These are phyloP conservation scores for Tetrapisispora arboricola DNA, from an alignment of 805 yeast genomes.

Conservation along the genomic window DNA sequence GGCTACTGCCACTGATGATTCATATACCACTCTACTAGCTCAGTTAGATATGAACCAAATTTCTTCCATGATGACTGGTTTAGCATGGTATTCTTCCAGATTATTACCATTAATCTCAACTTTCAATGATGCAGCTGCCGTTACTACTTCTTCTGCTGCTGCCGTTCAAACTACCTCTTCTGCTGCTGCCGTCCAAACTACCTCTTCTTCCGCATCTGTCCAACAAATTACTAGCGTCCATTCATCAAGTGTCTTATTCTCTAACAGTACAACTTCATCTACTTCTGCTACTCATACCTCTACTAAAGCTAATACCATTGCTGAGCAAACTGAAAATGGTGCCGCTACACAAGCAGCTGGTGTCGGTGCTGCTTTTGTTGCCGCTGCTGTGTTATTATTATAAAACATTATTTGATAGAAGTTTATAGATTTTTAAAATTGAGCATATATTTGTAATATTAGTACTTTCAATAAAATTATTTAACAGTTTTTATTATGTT, in stretches of 20 bases:
- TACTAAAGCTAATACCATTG: not conserved
- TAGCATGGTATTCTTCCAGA: slow-evolving; percentile 30
- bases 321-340: slow-evolving; percentile 7
- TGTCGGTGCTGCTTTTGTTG: slow-evolving; percentile 5
- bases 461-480: not conserved
- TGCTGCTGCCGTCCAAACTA: not conserved
- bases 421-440: not conserved
- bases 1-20: slow-evolving; percentile 15
- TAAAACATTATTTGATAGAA: not conserved
- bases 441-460: not conserved
- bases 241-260: not conserved
- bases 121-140: not conserved
- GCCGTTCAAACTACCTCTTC: slow-evolving; percentile 2
- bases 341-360: slow-evolving; percentile 4
- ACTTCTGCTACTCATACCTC: not conserved
- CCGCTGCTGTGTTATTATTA: slow-evolving; percentile 6
- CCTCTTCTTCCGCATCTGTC: slow-evolving; percentile 1
- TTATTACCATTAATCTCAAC: slow-evolving; percentile 9
- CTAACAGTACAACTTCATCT: not conserved
- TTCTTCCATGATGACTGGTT: slow-evolving; percentile 22
- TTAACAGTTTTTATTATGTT: too few relatives aligned
- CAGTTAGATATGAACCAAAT: slow-evolving; percentile 13
- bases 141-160: slow-evolving; percentile 5
- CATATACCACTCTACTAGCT: slow-evolving; percentile 23
- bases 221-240: not conserved